Percentiles rank a stretch among this genome's conserved stretches.
Conservation (phyloP, 2,329 filamentous ascomycete genomes). For the Capronia coronata region DNA sequence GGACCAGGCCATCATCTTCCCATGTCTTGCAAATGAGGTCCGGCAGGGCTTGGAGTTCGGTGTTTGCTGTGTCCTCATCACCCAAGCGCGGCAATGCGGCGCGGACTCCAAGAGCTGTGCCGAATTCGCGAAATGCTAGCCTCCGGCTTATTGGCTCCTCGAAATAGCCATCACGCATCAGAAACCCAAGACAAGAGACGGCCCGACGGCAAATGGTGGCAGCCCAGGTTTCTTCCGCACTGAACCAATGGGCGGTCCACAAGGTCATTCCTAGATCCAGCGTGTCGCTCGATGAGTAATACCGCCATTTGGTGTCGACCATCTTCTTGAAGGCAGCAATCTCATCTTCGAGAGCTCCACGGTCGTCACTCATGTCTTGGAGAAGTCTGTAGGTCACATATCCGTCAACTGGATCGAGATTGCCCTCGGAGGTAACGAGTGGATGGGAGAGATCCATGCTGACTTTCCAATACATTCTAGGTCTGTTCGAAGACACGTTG, state of each 20-base stretch:
- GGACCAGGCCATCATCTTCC: conserved; percentile 19
- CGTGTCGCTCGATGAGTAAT: conserved; percentile 45
- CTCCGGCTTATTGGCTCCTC: conserved; percentile 34
- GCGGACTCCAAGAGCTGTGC: conserved; percentile 45
- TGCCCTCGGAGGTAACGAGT: conserved; percentile 48
- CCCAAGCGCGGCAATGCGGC: conserved; percentile 29
- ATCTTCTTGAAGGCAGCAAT: conserved; percentile 49
- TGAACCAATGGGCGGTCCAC: conserved; percentile 51
- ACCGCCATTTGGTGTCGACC: conserved; percentile 41
- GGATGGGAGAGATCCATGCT: conserved; percentile 44
- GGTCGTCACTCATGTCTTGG: conserved; percentile 33
- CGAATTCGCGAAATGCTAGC: conserved; percentile 52
- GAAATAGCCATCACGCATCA: conserved; percentile 31
- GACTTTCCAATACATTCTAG: conserved; percentile 53
- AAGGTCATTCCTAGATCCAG: conserved; percentile 56
- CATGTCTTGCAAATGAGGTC: conserved; percentile 16
- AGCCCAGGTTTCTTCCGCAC: conserved; percentile 46
- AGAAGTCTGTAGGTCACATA: conserved; percentile 48
- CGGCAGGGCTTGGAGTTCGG: conserved; percentile 8
- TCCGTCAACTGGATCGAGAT: conserved; percentile 52
- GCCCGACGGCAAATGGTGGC: conserved; percentile 31
- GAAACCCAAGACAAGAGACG: conserved; percentile 31
- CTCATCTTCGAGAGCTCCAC: conserved; percentile 40
- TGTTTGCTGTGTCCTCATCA: conserved; percentile 5
- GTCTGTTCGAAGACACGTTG: conserved; percentile 31